Conservation (phyloP, 331 rosid genomes). For the Arachis monticola region DNA sequence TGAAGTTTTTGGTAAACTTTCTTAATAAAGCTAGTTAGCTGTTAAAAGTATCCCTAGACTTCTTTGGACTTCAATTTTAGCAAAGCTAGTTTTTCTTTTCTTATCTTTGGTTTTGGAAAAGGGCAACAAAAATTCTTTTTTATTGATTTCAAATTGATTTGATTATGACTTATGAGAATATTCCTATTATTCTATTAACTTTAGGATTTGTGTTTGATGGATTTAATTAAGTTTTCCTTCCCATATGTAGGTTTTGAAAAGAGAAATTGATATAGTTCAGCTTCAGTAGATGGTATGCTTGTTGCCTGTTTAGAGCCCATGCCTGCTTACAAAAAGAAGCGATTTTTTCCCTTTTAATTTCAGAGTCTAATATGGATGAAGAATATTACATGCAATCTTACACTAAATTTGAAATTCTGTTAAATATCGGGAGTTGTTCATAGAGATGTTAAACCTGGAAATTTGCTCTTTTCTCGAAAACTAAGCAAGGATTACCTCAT, state of each 20-base stretch:
- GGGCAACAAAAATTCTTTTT: slow-evolving; percentile 8
- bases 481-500: slow-evolving; percentile 37
- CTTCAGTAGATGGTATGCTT: slow-evolving; percentile 68
- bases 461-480: slow-evolving; percentile 71
- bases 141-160: neutral
- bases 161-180: neutral
- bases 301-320: slow-evolving; percentile 74
- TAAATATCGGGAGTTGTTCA: slow-evolving; percentile 58
- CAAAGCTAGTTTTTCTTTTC: slow-evolving; percentile 38
- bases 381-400: neutral
- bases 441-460: slow-evolving; percentile 82
- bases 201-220: slow-evolving; percentile 11
- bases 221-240: slow-evolving; percentile 37
- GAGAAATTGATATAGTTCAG: slow-evolving; percentile 57
- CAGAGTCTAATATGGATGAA: slow-evolving; percentile 24
- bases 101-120: slow-evolving; percentile 50
- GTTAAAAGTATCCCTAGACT: neutral
- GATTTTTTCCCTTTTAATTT: slow-evolving; percentile 27
- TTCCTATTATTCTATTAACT: neutral
- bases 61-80: neutral
- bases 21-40: slow-evolving; percentile 18
- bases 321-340: slow-evolving; percentile 79
- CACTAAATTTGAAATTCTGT: slow-evolving; percentile 6
- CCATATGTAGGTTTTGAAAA: slow-evolving; percentile 65
- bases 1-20: slow-evolving; percentile 17